These are phyloP conservation scores for Leishmania amazonensis DNA, from an alignment of 208 protist species.

Conservation along the genomic window DNA sequence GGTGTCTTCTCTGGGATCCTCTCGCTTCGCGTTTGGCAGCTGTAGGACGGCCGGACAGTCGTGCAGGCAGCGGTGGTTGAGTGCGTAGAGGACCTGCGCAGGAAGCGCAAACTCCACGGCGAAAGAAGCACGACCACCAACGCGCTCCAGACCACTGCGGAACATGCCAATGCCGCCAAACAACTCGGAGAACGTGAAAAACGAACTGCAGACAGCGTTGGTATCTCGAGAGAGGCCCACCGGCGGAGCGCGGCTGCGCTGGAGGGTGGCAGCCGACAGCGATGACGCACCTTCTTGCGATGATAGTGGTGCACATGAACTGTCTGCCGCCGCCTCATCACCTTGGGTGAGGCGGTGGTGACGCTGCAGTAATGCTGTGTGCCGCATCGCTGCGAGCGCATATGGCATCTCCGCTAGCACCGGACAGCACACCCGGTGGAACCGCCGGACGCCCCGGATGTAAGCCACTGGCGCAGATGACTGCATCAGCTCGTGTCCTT, in stretches of 20 bases:
- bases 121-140: constrained; percentile 62
- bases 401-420: constrained; percentile 29
- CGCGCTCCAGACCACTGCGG: constrained; percentile 58
- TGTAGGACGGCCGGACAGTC: constrained; percentile 14
- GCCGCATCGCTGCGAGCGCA: constrained; percentile 34
- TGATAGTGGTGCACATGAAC: neutral
- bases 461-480: constrained; percentile 29
- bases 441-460: constrained; percentile 46
- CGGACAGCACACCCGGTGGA: constrained; percentile 48
- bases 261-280: neutral
- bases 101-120: constrained; percentile 61
- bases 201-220: neutral
- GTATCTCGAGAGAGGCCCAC: neutral
- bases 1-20: neutral
- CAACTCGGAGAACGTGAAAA: constrained; percentile 84
- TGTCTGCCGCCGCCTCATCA: neutral
- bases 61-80: constrained; percentile 50
- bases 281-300: neutral
- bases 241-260: neutral
- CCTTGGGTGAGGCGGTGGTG: neutral
- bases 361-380: constrained; percentile 9
- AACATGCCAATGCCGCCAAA: constrained; percentile 93
- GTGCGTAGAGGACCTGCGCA: constrained; percentile 51
- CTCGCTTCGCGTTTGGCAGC: constrained; percentile 20
- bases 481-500: neutral